phyloP scores from a whole-genome alignment of 495 filamentous ascomycete species.

The Daldinia bambusicola region DNA sequence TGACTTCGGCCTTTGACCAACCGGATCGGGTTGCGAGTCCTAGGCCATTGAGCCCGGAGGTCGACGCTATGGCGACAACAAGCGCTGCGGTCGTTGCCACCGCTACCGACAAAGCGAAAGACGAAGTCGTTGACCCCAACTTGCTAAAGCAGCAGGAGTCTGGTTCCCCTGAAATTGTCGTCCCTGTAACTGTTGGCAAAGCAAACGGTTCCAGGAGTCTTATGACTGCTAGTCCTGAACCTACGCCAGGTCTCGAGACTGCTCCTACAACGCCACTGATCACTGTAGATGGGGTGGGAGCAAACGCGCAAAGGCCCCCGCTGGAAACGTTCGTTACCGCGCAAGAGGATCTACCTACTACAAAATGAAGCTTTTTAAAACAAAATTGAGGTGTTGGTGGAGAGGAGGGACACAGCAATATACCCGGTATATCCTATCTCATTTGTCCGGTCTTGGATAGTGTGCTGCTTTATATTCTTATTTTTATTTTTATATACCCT shows the following conservation, averaged over 20 bases:
- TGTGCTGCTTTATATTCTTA: conserved; percentile 15
- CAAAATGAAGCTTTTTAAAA: conserved; percentile 18
- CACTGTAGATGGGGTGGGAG: neutral
- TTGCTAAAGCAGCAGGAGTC: conserved; percentile 8
- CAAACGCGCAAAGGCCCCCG: conserved; percentile 41
- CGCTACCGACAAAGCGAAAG: conserved; percentile 18
- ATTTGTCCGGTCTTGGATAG: conserved; percentile 32
- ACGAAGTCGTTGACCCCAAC: conserved; percentile 25
- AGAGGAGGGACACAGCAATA: conserved; percentile 32
- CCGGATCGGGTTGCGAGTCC: conserved; percentile 43
- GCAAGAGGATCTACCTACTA: conserved; percentile 47
- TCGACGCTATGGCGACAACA: conserved; percentile 14
- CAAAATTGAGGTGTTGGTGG: conserved; percentile 8
- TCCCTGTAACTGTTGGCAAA: neutral
- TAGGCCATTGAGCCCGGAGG: conserved; percentile 26
- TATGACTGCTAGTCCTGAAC: neutral
- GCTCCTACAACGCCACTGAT: conserved; percentile 17
- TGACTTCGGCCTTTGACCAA: conserved; percentile 50
- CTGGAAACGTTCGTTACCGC: conserved; percentile 59
- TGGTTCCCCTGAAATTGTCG: neutral
- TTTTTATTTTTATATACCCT: conserved; percentile 36
- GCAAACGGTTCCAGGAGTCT: neutral
- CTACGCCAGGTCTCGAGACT: neutral
- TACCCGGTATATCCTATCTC: conserved; percentile 35
- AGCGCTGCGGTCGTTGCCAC: conserved; percentile 27